A percentile compares a stretch with the other conserved stretches of the same genome.
Conservation (phyloP, 2,329 filamentous ascomycete species). For the Graphilbum ipis-grandicollis region DNA sequence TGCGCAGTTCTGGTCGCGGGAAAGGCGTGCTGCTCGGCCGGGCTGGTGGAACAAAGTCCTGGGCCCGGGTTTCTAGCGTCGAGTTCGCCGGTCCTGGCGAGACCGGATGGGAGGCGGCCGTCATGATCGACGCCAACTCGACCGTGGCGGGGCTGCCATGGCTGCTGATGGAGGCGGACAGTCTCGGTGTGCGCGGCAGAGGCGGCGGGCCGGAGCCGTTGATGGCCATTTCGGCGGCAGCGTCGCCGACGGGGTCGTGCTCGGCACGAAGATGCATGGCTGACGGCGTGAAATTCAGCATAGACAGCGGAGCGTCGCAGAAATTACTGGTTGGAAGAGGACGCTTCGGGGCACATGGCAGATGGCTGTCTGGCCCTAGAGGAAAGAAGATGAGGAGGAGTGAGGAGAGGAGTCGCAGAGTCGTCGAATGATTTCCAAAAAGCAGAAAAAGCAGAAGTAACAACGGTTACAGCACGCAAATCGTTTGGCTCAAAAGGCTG, state of each 20-base stretch:
- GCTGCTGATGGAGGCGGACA: conserved; percentile 11
- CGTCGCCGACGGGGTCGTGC: no score
- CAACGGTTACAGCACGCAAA: no score
- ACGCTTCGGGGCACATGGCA: conserved; percentile 12
- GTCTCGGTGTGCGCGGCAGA: not conserved
- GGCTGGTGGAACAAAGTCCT: conserved; percentile 30
- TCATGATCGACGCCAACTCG: conserved; percentile 27
- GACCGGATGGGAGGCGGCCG: conserved; percentile 33
- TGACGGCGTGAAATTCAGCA: no score
- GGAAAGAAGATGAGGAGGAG: no score
- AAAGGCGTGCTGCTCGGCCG: conserved; percentile 45
- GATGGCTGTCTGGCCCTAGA: no score
- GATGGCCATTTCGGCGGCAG: not conserved
- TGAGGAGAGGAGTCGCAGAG: no score
- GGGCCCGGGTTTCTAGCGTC: conserved; percentile 25
- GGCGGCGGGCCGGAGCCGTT: conserved; percentile 1
- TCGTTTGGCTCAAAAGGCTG: no score
- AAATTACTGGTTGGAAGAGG: conserved; percentile 8
- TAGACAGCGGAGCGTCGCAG: no score
- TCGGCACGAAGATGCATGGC: no score
- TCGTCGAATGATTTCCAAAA: no score
- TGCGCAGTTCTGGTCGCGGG: conserved; percentile 33
- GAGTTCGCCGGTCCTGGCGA: conserved; percentile 36
- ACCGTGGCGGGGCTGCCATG: conserved; percentile 19
- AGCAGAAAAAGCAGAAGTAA: no score